Percentiles rank a stretch among this genome's conserved stretches.
Conservation (phyloP, 495 filamentous ascomycete genomes). For the Cercophora sp. region DNA sequence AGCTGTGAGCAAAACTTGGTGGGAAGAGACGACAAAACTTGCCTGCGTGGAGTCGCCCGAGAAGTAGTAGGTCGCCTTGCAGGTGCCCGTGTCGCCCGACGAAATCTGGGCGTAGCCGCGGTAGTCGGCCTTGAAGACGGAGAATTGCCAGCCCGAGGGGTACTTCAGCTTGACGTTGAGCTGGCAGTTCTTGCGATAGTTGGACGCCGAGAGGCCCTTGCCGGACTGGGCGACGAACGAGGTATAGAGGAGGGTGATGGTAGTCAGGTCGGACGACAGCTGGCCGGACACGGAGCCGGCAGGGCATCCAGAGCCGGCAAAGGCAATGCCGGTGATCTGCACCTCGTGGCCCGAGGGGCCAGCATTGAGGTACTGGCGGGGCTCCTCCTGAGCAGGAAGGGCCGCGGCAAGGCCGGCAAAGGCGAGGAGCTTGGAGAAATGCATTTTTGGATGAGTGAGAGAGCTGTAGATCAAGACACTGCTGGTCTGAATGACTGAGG, state of each 20-base stretch:
- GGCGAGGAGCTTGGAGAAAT: constrained; percentile 9
- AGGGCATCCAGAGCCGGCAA: constrained; percentile 49
- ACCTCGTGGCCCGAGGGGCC: constrained; percentile 27
- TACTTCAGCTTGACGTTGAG: constrained; percentile 48
- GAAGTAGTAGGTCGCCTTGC: constrained; percentile 52
- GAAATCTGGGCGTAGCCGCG: constrained; percentile 45
- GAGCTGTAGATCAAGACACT: too few species aligned
- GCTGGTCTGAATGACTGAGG: background rate
- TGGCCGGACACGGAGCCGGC: constrained; percentile 37
- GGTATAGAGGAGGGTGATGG: constrained; percentile 47
- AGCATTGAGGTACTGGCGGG: constrained; percentile 8
- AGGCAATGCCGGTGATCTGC: constrained; percentile 38
- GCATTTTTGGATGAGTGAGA: constrained; percentile 8
- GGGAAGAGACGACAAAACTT: background rate
- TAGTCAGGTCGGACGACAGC: constrained; percentile 41
- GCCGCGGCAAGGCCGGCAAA: constrained; percentile 14
- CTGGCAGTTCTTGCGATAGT: constrained; percentile 49
- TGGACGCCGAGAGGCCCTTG: constrained; percentile 29
- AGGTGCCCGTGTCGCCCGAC: constrained; percentile 39
- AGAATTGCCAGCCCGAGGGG: constrained; percentile 50
- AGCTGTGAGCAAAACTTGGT: too few species aligned
- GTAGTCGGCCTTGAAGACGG: constrained; percentile 48
- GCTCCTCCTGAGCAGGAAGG: background rate
- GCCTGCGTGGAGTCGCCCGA: constrained; percentile 35
- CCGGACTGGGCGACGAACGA: constrained; percentile 45